A percentile compares a stretch with the other conserved stretches of the same genome.
phyloP scores from a whole-genome alignment of 345 rosid genomes.

The Lepidium sativum region DNA sequence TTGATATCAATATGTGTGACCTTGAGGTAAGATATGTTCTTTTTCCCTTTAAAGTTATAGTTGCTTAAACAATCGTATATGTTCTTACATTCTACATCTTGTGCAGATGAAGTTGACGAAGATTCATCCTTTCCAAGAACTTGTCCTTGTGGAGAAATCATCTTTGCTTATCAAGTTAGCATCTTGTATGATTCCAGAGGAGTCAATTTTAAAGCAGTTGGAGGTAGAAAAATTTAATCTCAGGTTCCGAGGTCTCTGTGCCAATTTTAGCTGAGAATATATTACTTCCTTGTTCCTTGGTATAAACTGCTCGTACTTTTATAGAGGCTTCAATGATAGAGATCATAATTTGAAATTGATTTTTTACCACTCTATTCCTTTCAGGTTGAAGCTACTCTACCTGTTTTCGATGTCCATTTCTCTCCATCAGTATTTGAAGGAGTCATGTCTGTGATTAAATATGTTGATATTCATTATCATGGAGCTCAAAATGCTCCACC shows the following conservation, averaged over 20 bases:
- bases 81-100: conserved; percentile 12
- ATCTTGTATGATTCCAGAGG: conserved; percentile 55
- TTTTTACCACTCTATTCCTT: conserved; percentile 10
- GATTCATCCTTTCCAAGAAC: conserved; percentile 30
- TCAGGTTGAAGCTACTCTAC: conserved; percentile 52
- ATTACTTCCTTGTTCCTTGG: not conserved
- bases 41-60: not conserved
- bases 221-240: conserved; percentile 49
- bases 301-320: not conserved
- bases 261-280: conserved; percentile 12
- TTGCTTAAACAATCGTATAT: conserved; percentile 7
- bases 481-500: conserved; percentile 20
- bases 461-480: conserved; percentile 37
- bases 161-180: conserved; percentile 38
- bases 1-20: conserved; percentile 45
- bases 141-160: conserved; percentile 51
- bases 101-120: conserved; percentile 50
- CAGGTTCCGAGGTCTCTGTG: not conserved
- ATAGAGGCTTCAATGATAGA: not conserved
- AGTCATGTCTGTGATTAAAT: conserved; percentile 39
- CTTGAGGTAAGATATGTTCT: conserved; percentile 43
- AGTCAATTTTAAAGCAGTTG: conserved; percentile 51
- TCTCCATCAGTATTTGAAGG: conserved; percentile 49
- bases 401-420: conserved; percentile 41
- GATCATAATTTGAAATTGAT: conserved; percentile 1